Evolutionary conservation across 2,329 filamentous ascomycete genomes (phyloP), one percentile per base, ranked within the genome.

Genomic region (Aureobasidium pullulans): DNA sequence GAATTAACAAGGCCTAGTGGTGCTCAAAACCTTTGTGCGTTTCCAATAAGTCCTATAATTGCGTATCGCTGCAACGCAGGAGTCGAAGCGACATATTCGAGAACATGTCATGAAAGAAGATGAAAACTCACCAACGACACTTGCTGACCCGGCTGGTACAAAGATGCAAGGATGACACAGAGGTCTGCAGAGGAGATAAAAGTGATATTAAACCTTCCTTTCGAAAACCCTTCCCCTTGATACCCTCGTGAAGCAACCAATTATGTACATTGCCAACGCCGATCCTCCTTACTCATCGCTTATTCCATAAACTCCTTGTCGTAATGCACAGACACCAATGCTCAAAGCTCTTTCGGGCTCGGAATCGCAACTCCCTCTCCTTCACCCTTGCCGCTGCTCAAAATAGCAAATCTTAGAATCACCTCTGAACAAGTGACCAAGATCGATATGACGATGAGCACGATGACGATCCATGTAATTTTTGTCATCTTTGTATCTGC

Each of bases 391-490:
- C 61, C 60, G 15, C 53, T 60, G 4, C 69, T 68, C 54, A 96
- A 75, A 57, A 96, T 88, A 31, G 81, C 85, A 69, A 97, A 97
- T 6, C 94, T 83, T 53, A 99, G 77, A 58, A 88, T 84, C 8
- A 97, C 93, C 75, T 99, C 94, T 3, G 88, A 86, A 53, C 90
- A 88, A 1, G 94, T 97, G 57, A 99, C 90, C 56, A 91, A 78
- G 68, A 99, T 97, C 70, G 88, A 93, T 65, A 97, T 78, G 48
- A 95, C 74, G 70, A 99, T 99, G 47, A 99, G 82, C 47, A 96
- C 81, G 68, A 99, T 99, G 73, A 97, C 88, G 72, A 99, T 97
- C 93, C 93, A 97, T 1, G 94, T 99, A 71, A 96, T 96, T 65
- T 81, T 81, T 66, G 90, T 96, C 88, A 96, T 97, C 73, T 96